A percentile compares a stretch with the other conserved stretches of the same genome.
phyloP scores from a whole-genome alignment of 495 filamentous ascomycete genomes.

The Daldinia concentrica region DNA sequence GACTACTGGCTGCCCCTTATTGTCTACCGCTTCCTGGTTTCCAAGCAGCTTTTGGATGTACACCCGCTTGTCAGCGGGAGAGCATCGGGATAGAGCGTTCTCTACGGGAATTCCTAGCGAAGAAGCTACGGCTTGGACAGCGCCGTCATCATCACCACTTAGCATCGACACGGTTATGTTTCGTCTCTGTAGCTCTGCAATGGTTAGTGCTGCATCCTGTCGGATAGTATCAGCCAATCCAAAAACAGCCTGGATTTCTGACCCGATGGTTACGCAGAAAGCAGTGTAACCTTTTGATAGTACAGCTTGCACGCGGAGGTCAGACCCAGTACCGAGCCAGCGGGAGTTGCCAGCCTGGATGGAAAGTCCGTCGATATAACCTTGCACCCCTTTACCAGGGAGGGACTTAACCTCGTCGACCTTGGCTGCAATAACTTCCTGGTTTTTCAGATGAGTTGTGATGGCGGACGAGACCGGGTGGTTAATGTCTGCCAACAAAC shows the following conservation, averaged over 20 bases:
- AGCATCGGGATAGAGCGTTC: slow-evolving; percentile 61
- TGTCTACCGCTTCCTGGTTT: background rate
- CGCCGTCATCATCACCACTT: slow-evolving; percentile 72
- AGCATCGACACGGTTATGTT: slow-evolving; percentile 69
- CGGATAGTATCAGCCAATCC: slow-evolving; percentile 69
- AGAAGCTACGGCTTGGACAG: slow-evolving; percentile 64
- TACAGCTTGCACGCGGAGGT: slow-evolving; percentile 55
- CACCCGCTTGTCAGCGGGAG: slow-evolving; percentile 68
- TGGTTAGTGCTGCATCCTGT: slow-evolving; percentile 59
- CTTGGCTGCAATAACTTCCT: slow-evolving; percentile 43
- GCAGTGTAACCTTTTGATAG: slow-evolving; percentile 62
- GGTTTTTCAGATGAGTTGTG: slow-evolving; percentile 54
- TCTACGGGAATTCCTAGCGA: slow-evolving; percentile 60
- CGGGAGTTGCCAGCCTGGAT: slow-evolving; percentile 69
- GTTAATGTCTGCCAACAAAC: slow-evolving; percentile 61
- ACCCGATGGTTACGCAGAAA: slow-evolving; percentile 69
- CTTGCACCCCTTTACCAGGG: slow-evolving; percentile 59
- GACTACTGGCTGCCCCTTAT: slow-evolving; percentile 52
- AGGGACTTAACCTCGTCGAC: slow-evolving; percentile 58
- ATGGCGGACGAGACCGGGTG: slow-evolving; percentile 78
- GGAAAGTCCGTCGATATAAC: slow-evolving; percentile 46
- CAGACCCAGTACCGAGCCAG: slow-evolving; percentile 61
- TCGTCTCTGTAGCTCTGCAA: slow-evolving; percentile 63
- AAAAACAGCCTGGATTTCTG: slow-evolving; percentile 62
- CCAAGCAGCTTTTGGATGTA: slow-evolving; percentile 63